phyloP scores from a whole-genome alignment of 805 yeast genomes.

The Candida pseudofarinosa region DNA sequence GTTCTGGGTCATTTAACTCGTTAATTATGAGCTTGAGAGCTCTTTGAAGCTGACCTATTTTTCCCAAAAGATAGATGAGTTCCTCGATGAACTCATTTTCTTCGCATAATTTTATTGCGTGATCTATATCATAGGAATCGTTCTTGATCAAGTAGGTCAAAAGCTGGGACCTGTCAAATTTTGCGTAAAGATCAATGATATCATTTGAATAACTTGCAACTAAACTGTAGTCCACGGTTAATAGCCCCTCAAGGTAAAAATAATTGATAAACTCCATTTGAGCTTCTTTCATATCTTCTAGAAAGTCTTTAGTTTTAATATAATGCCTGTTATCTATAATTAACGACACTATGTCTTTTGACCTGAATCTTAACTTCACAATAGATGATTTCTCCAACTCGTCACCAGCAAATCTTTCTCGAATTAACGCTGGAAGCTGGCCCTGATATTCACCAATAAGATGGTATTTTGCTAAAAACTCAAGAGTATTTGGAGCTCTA shows the following conservation, averaged over 20 bases:
- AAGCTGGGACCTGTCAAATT: constrained; percentile 52
- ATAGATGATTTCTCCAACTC: constrained; percentile 41
- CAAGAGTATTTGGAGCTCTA: constrained; percentile 51
- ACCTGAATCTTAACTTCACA: constrained; percentile 31
- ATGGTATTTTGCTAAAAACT: constrained; percentile 60
- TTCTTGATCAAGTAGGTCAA: constrained; percentile 59
- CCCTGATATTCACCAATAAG: constrained; percentile 48
- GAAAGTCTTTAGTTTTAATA: constrained; percentile 49
- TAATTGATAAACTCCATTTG: constrained; percentile 52
- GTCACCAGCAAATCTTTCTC: constrained; percentile 32
- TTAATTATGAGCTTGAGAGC: constrained; percentile 78
- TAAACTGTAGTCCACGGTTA: constrained; percentile 50
- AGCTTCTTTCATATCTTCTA: constrained; percentile 41
- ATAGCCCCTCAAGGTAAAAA: constrained; percentile 61
- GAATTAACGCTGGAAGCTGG: constrained; percentile 49
- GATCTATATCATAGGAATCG: constrained; percentile 61
- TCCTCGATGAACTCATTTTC: constrained; percentile 55
- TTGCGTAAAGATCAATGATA: constrained; percentile 60
- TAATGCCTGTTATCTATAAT: constrained; percentile 66
- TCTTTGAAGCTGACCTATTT: constrained; percentile 71
- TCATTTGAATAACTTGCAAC: constrained; percentile 61
- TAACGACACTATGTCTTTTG: constrained; percentile 46
- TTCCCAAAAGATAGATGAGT: constrained; percentile 75
- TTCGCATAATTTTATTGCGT: constrained; percentile 67
- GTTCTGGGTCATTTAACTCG: constrained; percentile 69